These are phyloP conservation scores for Crithidia brevicula DNA, from an alignment of 208 protist species.

Conservation along the genomic window DNA sequence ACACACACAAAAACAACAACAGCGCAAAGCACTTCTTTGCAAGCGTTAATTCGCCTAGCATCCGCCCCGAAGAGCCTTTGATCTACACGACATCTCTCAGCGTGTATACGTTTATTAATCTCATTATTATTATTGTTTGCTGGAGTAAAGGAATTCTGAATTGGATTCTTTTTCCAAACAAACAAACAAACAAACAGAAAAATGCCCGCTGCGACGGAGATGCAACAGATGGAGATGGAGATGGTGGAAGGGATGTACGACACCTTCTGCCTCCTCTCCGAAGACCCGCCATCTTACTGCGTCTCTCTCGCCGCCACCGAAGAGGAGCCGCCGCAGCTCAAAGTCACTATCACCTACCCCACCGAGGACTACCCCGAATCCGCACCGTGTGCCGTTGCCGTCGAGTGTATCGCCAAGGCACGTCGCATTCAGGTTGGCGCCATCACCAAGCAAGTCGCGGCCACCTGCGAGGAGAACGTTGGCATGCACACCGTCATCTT, in stretches of 20 bases:
- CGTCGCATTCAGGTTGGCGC: conserved; percentile 61
- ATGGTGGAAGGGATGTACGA: conserved; percentile 93
- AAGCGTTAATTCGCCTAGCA: no score
- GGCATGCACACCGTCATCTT: conserved; percentile 77
- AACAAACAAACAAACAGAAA: background rate
- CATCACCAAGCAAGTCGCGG: conserved; percentile 64
- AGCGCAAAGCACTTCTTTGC: no score
- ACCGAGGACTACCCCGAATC: conserved; percentile 75
- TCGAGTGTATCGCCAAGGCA: conserved; percentile 76
- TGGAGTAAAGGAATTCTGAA: no score
- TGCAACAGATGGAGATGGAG: conserved; percentile 92
- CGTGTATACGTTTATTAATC: background rate
- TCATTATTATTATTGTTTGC: no score
- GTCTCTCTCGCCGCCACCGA: conserved; percentile 66
- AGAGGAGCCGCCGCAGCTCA: conserved; percentile 78
- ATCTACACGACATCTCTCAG: no score
- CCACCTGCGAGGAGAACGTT: conserved; percentile 72
- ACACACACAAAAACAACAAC: no score
- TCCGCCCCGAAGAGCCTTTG: no score
- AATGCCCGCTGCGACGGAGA: conserved; percentile 75
- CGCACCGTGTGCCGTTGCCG: conserved; percentile 47
- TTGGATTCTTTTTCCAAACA: no score
- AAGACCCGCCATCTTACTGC: conserved; percentile 81
- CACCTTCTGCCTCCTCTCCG: conserved; percentile 67
- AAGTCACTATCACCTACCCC: conserved; percentile 75